Base-by-base conservation (phyloP, 352 stramenopile species). In the Phytopythium aichiense region DNA sequence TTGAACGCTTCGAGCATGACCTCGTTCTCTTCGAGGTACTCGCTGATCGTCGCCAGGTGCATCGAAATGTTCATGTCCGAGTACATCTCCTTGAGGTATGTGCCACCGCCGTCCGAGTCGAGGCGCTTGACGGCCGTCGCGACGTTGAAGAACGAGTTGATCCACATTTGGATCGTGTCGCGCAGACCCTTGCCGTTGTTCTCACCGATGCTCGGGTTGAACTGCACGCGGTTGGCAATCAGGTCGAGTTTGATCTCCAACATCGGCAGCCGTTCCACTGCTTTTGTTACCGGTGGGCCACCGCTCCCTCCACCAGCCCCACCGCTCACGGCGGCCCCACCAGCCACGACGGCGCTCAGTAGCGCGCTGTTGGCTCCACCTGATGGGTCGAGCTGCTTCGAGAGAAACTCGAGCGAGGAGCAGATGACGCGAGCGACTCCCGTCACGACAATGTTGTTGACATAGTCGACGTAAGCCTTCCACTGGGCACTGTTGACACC, bases 191-290 rank as follows among this genome's bases (percentile, higher is more conserved):
- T 98, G 56, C 91, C 94, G 59, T 97, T 95, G 60, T 94, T 92
- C 61, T 94, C 85, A 6, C 79, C 81, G 23, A 98, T 83, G 45
- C 74, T 90, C 4, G 91, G 91, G 55, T 95, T 91, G 65, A 97
- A 98, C 66, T 91, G 70, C 65, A 95, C 73, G 23, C 84, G 77
- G 37, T 91, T 91, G 11, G 83, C 83, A 33, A 98, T 94, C 38
- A 99, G 69, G 73, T 98, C 89, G 7, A 99, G 77, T 62, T 98
- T 98, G 67, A 99, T 97, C 70, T 99, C 96, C 43, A 99, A 85
- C 86, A 99, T 96, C 30, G 97, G 96, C 35, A 98, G 65, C 12
- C 83, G 74, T 18, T 82, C 81, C 0, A 53, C 70, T 20, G 70
- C 67, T 35, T 89, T 88, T 0, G 72, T 60, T 2, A 58, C 61